Percentiles rank a stretch among this genome's conserved stretches.
phyloP scores from a whole-genome alignment of 805 yeast species.

The Starmerella powellii region DNA sequence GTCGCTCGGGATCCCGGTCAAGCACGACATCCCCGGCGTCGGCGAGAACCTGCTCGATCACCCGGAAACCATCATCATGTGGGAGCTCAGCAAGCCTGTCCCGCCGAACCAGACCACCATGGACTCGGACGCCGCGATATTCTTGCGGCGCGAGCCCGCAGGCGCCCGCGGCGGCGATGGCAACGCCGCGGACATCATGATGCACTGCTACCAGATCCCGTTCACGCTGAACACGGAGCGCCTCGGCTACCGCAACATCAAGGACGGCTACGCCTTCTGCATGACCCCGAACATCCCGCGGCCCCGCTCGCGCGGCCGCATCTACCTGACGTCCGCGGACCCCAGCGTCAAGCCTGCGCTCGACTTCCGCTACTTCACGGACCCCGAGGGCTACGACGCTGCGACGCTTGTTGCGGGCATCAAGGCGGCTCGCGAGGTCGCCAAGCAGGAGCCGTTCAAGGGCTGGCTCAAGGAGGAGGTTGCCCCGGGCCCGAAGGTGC shows the following conservation, averaged over 20 bases:
- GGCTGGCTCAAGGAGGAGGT: conserved; percentile 26
- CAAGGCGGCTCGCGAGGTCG: conserved; percentile 27
- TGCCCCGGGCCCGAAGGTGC: conserved; percentile 29
- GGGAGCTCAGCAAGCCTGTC: conserved; percentile 15
- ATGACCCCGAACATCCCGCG: conserved; percentile 18
- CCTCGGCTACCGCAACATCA: conserved; percentile 10
- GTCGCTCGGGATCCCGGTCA: conserved; percentile 24
- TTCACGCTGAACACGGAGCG: conserved; percentile 14
- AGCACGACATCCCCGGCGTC: conserved; percentile 27
- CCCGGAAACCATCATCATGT: conserved; percentile 21
- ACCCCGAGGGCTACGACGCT: conserved; percentile 28
- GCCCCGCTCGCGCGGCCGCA: conserved; percentile 15
- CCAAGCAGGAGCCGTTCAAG: conserved; percentile 28
- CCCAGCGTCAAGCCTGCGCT: conserved; percentile 16
- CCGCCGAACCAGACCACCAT: conserved; percentile 14
- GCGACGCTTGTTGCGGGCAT: conserved; percentile 29
- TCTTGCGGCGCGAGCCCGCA: conserved; percentile 13
- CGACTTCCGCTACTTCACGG: conserved; percentile 18
- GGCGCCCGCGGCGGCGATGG: conserved; percentile 10
- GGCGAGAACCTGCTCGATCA: conserved; percentile 30
- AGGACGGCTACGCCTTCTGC: conserved; percentile 15
- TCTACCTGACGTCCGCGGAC: conserved; percentile 10
- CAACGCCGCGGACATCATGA: conserved; percentile 13
- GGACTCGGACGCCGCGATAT: conserved; percentile 17
- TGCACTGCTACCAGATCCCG: conserved; percentile 19